Evolutionary conservation across 1,284 basidiomycete species (phyloP).

Genomic region (Papiliotrema fonsecae): DNA sequence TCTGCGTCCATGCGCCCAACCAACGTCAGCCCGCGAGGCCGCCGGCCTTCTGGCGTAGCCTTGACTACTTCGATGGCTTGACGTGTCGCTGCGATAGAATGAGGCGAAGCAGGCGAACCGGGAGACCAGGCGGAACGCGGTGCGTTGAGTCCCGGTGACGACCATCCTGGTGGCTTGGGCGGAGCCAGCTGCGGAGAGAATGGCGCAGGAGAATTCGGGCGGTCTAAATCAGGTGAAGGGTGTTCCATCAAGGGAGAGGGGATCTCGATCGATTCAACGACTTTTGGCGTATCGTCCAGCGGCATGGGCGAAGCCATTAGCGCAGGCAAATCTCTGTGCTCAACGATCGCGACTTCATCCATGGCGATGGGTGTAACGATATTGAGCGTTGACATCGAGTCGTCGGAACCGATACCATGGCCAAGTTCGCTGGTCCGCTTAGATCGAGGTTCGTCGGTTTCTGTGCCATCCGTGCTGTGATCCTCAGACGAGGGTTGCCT

Average conservation of each 20-base stretch:
- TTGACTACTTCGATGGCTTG: slow-evolving; percentile 27
- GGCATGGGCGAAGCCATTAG: slow-evolving; percentile 10
- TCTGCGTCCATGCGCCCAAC: slow-evolving; percentile 37
- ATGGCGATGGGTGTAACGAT: slow-evolving; percentile 2
- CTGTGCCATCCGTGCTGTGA: background rate
- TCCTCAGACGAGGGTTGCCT: background rate
- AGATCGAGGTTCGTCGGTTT: background rate
- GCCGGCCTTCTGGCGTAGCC: slow-evolving; percentile 15
- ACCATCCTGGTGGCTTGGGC: background rate
- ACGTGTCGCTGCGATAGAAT: slow-evolving; percentile 27
- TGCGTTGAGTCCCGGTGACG: background rate
- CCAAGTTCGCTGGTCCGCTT: background rate
- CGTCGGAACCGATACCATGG: slow-evolving; percentile 8
- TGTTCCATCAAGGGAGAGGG: background rate
- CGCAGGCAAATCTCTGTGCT: background rate
- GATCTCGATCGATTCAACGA: background rate
- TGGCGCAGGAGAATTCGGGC: background rate
- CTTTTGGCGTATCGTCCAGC: slow-evolving; percentile 1
- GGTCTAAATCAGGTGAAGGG: background rate
- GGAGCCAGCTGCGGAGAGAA: background rate
- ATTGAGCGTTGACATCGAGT: background rate
- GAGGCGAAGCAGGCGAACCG: slow-evolving; percentile 29
- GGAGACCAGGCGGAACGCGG: slow-evolving; percentile 8
- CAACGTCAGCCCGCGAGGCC: slow-evolving; percentile 25
- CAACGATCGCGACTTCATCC: background rate